Conservation (phyloP, 2,329 filamentous ascomycete genomes). For the Phoma sp. region DNA sequence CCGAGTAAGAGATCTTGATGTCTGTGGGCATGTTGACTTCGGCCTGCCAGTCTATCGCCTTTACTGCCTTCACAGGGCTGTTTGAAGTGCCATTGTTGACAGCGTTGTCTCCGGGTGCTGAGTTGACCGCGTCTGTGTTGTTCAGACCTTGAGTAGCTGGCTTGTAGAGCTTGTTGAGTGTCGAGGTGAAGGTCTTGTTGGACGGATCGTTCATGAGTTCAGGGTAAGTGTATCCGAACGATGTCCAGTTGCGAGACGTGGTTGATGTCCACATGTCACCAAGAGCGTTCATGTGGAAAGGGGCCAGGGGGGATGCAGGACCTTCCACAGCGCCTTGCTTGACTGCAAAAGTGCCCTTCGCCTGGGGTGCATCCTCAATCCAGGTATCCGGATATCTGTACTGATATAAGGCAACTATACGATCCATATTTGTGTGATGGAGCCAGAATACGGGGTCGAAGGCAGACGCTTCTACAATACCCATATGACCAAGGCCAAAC, state of each 20-base stretch:
- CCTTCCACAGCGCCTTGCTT: conserved; percentile 27
- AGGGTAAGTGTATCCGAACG: conserved; percentile 45
- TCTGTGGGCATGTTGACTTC: conserved; percentile 42
- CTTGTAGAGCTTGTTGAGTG: conserved; percentile 38
- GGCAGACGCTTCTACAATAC: conserved; percentile 39
- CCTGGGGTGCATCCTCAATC: conserved; percentile 31
- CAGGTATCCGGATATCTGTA: conserved; percentile 42
- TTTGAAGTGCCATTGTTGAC: background rate
- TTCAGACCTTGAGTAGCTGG: conserved; percentile 33
- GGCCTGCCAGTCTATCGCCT: conserved; percentile 37
- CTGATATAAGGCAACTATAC: conserved; percentile 18
- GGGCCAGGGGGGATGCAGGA: conserved; percentile 29
- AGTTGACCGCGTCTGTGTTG: conserved; percentile 20
- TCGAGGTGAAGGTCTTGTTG: conserved; percentile 36
- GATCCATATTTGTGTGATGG: conserved; percentile 29
- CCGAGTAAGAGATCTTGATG: conserved; percentile 40
- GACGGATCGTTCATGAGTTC: conserved; percentile 33
- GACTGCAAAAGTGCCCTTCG: conserved; percentile 32
- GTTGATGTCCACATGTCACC: conserved; percentile 40
- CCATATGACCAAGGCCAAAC: conserved; percentile 52
- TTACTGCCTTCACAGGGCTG: conserved; percentile 12
- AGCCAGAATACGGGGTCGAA: conserved; percentile 45
- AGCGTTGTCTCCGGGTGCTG: too few species aligned
- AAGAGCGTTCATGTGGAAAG: conserved; percentile 42
- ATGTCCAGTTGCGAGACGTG: conserved; percentile 35